These are phyloP conservation scores for Termitomyces sp. DNA, from an alignment of 768 basidiomycete species.

Conservation along the genomic window DNA sequence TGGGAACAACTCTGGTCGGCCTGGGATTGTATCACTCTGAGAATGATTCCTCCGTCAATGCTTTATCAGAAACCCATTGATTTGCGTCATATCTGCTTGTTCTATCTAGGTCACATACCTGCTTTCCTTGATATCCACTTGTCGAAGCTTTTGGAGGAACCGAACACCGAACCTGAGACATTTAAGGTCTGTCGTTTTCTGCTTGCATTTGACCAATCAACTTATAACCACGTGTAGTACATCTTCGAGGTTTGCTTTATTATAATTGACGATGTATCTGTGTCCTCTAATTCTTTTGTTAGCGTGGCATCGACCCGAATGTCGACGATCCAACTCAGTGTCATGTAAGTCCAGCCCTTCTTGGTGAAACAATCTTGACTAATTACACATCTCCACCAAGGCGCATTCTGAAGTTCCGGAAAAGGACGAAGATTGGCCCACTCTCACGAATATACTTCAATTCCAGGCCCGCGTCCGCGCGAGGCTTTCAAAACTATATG, in stretches of 20 bases:
- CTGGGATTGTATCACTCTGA: constrained; percentile 83
- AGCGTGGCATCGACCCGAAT: constrained; percentile 95
- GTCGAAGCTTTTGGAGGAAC: constrained; percentile 67
- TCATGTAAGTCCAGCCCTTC: constrained; percentile 52
- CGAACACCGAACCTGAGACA: constrained; percentile 78
- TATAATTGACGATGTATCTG: background rate
- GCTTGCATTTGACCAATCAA: constrained; percentile 10
- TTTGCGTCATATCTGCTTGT: constrained; percentile 93
- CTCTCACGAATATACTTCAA: constrained; percentile 58
- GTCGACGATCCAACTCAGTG: constrained; percentile 87
- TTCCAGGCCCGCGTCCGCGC: constrained; percentile 78
- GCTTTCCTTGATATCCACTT: constrained; percentile 91
- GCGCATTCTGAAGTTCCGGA: constrained; percentile 87
- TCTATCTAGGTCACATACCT: constrained; percentile 94
- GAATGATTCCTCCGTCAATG: constrained; percentile 87
- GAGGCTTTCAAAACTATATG: constrained; percentile 71
- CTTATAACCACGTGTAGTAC: constrained; percentile 35
- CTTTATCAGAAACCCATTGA: constrained; percentile 90
- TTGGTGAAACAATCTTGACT: background rate
- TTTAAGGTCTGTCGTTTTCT: constrained; percentile 51
- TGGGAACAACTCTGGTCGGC: constrained; percentile 84
- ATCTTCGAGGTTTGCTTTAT: constrained; percentile 65
- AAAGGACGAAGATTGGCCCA: constrained; percentile 84
- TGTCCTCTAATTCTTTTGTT: background rate
- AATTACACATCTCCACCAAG: constrained; percentile 32